phyloP scores from a whole-genome alignment of 2,329 filamentous ascomycete genomes.

The Macroventuria anomochaeta region DNA sequence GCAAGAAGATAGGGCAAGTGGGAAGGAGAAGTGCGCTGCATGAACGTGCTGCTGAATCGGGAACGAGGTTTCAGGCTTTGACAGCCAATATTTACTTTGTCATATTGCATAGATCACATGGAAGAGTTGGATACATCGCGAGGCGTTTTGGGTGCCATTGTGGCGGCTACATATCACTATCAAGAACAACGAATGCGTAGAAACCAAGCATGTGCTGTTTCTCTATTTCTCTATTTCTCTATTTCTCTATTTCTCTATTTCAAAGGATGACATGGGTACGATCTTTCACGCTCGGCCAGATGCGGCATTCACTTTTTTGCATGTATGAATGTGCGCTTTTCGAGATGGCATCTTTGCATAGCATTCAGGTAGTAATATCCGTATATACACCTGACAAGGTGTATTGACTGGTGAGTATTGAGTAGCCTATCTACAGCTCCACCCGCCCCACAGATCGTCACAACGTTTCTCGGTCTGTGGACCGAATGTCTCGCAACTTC shows the following conservation, averaged over 20 bases:
- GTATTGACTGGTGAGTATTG: not conserved
- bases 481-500: conserved; percentile 4
- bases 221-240: too few relatives aligned
- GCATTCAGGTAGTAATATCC: too few relatives aligned
- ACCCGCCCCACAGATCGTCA: conserved; percentile 8
- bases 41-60: not conserved
- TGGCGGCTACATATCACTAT: not conserved
- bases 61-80: not conserved
- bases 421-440: conserved; percentile 5
- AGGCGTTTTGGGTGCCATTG: conserved; percentile 14
- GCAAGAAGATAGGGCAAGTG: conserved; percentile 5
- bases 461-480: conserved; percentile 9
- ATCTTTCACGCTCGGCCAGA: not conserved
- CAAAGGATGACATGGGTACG: too few relatives aligned
- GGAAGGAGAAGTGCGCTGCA: conserved; percentile 25
- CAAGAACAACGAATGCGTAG: not conserved
- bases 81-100: conserved; percentile 19
- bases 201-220: not conserved
- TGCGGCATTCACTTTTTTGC: too few relatives aligned
- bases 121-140: conserved; percentile 15
- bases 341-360: not conserved
- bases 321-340: too few relatives aligned
- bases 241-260: too few relatives aligned
- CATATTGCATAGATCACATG: conserved; percentile 4
- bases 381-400: not conserved